A percentile compares a stretch with the other conserved stretches of the same genome.
These are phyloP conservation scores for Scutellospora calospora DNA, from an alignment of 371 early-diverging fungal species.

Conservation along the genomic window DNA sequence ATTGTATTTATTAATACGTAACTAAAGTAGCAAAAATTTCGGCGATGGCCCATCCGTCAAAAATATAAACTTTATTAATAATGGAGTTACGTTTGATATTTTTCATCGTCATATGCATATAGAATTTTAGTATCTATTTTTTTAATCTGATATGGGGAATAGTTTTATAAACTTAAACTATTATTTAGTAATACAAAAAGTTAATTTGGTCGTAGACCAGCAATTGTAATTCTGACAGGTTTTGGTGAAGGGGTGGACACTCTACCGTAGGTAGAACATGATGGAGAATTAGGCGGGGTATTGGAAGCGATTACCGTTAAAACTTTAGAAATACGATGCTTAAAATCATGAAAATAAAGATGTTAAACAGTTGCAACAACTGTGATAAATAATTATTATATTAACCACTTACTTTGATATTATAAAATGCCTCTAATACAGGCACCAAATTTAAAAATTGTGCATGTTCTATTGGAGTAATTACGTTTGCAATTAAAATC, in stretches of 20 bases:
- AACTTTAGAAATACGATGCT: constrained; percentile 33
- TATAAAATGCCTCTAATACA: constrained; percentile 19
- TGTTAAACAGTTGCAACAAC: neutral
- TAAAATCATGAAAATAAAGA: constrained; percentile 36
- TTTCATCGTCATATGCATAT: neutral
- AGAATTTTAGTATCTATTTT: neutral
- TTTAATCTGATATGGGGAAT: neutral
- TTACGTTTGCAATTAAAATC: neutral
- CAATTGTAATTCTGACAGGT: constrained; percentile 24
- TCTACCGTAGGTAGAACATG: constrained; percentile 37
- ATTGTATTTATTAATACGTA: constrained; percentile 9
- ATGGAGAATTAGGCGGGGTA: constrained; percentile 29
- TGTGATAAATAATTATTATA: neutral
- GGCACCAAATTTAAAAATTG: constrained; percentile 1
- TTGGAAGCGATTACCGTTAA: constrained; percentile 38
- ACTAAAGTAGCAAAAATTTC: constrained; percentile 27
- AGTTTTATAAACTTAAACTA: constrained; percentile 1
- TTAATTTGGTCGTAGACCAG: constrained; percentile 35
- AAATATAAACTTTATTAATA: constrained; percentile 21
- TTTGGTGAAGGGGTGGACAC: constrained; percentile 38
- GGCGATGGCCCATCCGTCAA: constrained; percentile 30
- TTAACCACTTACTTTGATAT: constrained; percentile 33
- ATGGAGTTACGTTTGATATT: neutral
- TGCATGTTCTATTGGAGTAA: neutral
- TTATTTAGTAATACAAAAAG: constrained; percentile 32